phyloP scores from a whole-genome alignment of 257 asterid genomes.

The Nicotiana otophora region DNA sequence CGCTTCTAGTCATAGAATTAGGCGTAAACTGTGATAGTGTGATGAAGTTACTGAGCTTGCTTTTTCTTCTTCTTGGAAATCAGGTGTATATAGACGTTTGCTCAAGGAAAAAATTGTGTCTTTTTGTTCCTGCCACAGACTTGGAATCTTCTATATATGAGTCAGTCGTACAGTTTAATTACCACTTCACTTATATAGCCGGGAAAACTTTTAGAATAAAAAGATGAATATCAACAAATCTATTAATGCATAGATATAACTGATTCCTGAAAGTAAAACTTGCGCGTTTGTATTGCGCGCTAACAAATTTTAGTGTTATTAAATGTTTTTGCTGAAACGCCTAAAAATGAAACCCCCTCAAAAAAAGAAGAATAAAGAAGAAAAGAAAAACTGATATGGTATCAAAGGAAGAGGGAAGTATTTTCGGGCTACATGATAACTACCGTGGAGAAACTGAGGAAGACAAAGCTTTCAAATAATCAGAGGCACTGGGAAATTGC shows the following conservation, averaged over 20 bases:
- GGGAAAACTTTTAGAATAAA: neutral
- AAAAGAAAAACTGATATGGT: no score
- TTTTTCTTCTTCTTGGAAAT: neutral
- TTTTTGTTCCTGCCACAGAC: neutral
- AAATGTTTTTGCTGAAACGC: no score
- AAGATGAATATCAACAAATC: neutral
- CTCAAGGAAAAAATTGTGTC: neutral
- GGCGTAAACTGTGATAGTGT: neutral
- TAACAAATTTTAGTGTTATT: neutral
- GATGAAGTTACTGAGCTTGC: neutral
- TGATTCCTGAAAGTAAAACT: neutral
- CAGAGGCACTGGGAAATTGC: neutral
- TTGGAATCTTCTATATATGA: conserved; percentile 1
- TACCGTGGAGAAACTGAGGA: no score
- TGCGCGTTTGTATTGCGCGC: neutral
- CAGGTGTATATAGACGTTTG: neutral
- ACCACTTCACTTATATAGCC: neutral
- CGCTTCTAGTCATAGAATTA: neutral
- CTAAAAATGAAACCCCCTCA: no score
- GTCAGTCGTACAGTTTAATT: neutral
- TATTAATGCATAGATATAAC: neutral
- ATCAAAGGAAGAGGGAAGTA: no score
- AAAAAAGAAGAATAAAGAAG: no score
- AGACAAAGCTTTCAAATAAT: no score
- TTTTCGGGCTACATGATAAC: neutral